Evolutionary conservation across 1,139 yeast species (phyloP).

Genomic region (Saccharomyces pastorianus): DNA sequence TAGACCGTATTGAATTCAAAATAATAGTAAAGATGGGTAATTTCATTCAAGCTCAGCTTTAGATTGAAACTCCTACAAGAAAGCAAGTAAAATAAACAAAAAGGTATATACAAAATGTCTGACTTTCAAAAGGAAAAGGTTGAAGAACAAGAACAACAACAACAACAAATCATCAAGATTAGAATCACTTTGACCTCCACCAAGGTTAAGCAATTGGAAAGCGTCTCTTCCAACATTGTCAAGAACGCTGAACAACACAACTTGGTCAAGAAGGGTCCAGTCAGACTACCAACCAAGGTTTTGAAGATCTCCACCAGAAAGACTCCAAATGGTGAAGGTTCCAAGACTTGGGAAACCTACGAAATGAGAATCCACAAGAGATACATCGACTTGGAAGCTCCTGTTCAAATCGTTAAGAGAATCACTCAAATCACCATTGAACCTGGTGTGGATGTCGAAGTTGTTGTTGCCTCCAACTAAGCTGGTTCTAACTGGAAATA

Average conservation of each 20-base stretch:
- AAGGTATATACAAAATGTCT: constrained; percentile 55
- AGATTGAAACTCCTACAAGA: background rate
- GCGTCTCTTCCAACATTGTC: constrained; percentile 82
- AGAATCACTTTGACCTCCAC: constrained; percentile 99
- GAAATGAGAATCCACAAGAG: constrained; percentile 99
- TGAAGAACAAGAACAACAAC: constrained; percentile 74
- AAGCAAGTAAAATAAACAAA: constrained; percentile 17
- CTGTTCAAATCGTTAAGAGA: constrained; percentile 88
- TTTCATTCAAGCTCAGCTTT: too few relatives aligned
- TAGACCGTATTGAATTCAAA: background rate
- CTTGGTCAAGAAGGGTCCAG: constrained; percentile 94
- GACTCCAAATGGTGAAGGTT: constrained; percentile 99
- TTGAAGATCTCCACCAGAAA: constrained; percentile 98
- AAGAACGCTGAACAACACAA: constrained; percentile 76
- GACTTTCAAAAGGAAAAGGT: constrained; percentile 78
- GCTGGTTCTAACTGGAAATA: constrained; percentile 1
- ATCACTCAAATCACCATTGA: constrained; percentile 94
- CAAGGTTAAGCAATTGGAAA: constrained; percentile 97
- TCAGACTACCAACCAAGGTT: constrained; percentile 99
- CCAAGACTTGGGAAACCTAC: constrained; percentile 99
- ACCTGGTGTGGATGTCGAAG: constrained; percentile 58
- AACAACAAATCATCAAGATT: constrained; percentile 88
- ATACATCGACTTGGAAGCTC: constrained; percentile 96
- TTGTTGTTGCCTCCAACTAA: constrained; percentile 36
- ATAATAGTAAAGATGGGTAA: background rate